Percentiles rank a stretch among this genome's conserved stretches.
Evolutionary conservation across 164 flowering plant genomes (phyloP).

Genomic region (Houttuynia cordata): DNA sequence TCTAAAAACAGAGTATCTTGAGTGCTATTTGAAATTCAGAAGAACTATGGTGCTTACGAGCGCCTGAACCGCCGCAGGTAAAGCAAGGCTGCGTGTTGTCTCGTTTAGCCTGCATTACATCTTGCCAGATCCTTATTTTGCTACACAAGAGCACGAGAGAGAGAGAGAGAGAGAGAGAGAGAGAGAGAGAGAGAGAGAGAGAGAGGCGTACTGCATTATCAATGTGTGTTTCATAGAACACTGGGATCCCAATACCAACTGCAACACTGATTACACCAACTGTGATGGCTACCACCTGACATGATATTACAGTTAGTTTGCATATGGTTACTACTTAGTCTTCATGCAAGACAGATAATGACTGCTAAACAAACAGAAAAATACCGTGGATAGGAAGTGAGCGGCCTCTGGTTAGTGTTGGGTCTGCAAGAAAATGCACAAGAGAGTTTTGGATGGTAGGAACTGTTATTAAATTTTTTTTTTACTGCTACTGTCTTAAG

Average conservation of each 20-base stretch:
- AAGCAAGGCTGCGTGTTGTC: constrained; percentile 93
- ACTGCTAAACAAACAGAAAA: no score
- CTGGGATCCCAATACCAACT: constrained; percentile 83
- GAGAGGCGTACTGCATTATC: constrained; percentile 61
- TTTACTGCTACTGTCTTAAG: no score
- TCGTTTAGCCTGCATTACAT: constrained; percentile 64
- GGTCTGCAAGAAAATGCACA: constrained; percentile 2
- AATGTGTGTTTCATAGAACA: constrained; percentile 85
- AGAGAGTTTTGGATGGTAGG: constrained; percentile 10
- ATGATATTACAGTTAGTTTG: not conserved
- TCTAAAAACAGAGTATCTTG: no score
- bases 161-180: no score
- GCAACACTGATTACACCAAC: constrained; percentile 88
- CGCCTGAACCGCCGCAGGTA: constrained; percentile 84
- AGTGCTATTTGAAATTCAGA: no score
- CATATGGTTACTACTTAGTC: no score
- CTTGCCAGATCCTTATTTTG: not conserved
- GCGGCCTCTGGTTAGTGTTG: constrained; percentile 9
- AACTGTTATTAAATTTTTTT: no score
- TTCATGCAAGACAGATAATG: no score
- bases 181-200: no score
- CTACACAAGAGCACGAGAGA: not conserved
- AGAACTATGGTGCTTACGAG: constrained; percentile 29
- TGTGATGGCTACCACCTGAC: constrained; percentile 67
- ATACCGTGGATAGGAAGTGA: constrained; percentile 22